These are phyloP conservation scores for Trichosporon coremiiforme DNA, from an alignment of 1,284 basidiomycete species.

Conservation along the genomic window DNA sequence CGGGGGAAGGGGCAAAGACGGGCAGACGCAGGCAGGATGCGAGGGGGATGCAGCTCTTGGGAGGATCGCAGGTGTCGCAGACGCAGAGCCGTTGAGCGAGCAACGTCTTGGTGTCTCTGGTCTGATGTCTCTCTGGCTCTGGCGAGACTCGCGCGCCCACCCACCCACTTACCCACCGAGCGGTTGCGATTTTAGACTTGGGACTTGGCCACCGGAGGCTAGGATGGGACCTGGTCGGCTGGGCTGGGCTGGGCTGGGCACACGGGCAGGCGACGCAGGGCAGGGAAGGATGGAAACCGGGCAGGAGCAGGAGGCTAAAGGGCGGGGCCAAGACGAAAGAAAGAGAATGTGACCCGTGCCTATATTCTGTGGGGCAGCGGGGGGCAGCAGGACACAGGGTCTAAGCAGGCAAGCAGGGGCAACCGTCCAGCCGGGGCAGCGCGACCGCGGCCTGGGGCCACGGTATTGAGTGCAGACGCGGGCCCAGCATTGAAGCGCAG, in stretches of 20 bases:
- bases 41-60: background rate
- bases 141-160: no score
- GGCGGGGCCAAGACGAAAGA: conserved; percentile 15
- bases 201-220: conserved; percentile 13
- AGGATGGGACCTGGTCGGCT: background rate
- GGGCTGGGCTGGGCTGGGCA: background rate
- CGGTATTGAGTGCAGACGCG: background rate
- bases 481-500: background rate
- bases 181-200: conserved; percentile 16
- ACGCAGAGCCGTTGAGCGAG: background rate
- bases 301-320: background rate
- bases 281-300: background rate
- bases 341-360: conserved; percentile 19
- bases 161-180: background rate
- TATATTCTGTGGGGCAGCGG: conserved; percentile 18
- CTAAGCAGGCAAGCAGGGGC: conserved; percentile 6
- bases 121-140: no score
- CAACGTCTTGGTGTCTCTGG: background rate
- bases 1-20: background rate
- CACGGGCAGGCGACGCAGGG: background rate
- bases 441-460: background rate
- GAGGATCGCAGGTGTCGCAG: conserved; percentile 6
- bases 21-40: conserved; percentile 5
- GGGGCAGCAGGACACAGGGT: conserved; percentile 9
- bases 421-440: background rate